A percentile compares a stretch with the other conserved stretches of the same genome.
Evolutionary conservation across 2,329 filamentous ascomycete species (phyloP).

Genomic region (Aspergillus carbonarius): DNA sequence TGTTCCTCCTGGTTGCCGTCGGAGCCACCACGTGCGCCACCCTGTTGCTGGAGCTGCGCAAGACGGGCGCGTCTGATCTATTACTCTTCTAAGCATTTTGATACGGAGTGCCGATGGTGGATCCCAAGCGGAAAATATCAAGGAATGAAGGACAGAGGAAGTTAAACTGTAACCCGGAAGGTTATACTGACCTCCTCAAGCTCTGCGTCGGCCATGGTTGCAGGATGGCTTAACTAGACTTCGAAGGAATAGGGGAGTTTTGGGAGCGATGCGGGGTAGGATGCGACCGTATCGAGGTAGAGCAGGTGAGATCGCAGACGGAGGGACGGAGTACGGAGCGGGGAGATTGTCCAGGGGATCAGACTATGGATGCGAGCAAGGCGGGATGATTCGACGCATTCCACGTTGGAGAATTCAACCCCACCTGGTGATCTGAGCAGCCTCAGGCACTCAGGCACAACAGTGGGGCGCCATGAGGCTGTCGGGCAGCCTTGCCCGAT

Average conservation of each 20-base stretch:
- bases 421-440: conserved; percentile 11
- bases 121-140: not conserved
- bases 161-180: not conserved
- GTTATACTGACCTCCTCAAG: conserved; percentile 56
- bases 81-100: conserved; percentile 11
- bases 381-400: not conserved
- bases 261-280: not conserved
- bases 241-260: not conserved
- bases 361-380: not conserved
- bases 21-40: conserved; percentile 49
- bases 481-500: not conserved
- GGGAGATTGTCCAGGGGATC: not conserved
- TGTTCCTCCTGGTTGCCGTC: conserved; percentile 62
- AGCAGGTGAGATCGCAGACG: not conserved
- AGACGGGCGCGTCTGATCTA: conserved; percentile 90
- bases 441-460: conserved; percentile 21
- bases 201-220: conserved; percentile 63
- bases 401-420: conserved; percentile 16
- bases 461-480: conserved; percentile 18
- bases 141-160: not conserved
- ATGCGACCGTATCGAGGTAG: not conserved
- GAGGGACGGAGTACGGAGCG: not conserved
- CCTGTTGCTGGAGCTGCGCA: conserved; percentile 81
- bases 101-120: not conserved
- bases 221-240: not conserved